Evolutionary conservation across 352 stramenopile species (phyloP), one percentile per base, ranked within the genome.

Genomic region (Blastocystis sp.): DNA sequence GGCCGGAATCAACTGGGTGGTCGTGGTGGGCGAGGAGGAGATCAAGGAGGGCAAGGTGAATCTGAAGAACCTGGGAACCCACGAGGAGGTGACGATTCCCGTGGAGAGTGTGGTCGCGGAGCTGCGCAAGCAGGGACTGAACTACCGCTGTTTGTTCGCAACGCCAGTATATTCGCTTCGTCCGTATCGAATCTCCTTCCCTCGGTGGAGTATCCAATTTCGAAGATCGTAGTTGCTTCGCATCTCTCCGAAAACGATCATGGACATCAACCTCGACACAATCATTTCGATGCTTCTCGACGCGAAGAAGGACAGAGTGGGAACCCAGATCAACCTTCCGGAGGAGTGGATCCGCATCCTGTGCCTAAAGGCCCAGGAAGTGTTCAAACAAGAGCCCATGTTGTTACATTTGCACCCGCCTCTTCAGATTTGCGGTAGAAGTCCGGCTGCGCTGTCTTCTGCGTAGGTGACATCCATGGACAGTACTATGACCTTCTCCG

Each of bases 401-500:
- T 93, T 99, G 62, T 89, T 99, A 59, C 96, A 99, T 91, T 92
- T 99, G 38, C 96, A 99, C 91, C 96, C 97, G 59, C 97, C 97
- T 4, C 98, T 98, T 89, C 98, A 98, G 90, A 97, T 98, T 69
- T 98, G 95, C 90, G 95, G 95, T 86, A 45, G 48, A 76, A 17
- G 19, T 79, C 43, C 17, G 28, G 52, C 60, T 48, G 59, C 19
- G 11, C 34, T 86, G 17, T 2, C 66, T 86, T 23, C 56, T 86
- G 28, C 28, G 11, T 88, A 88, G 62, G 86, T 28, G 94, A 98
- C 86, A 92, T 98, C 14, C 96, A 99, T 89, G 96, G 96, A 17
- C 96, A 99, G 88, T 99, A 98, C 90, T 97, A 98, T 79, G 96
- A 99, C 90, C 90, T 99, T 78, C 92, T 99, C 59, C 91, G 95